A percentile compares a stretch with the other conserved stretches of the same genome.
phyloP scores from a whole-genome alignment of 768 basidiomycete species.

The Pisolithus microcarpus region DNA sequence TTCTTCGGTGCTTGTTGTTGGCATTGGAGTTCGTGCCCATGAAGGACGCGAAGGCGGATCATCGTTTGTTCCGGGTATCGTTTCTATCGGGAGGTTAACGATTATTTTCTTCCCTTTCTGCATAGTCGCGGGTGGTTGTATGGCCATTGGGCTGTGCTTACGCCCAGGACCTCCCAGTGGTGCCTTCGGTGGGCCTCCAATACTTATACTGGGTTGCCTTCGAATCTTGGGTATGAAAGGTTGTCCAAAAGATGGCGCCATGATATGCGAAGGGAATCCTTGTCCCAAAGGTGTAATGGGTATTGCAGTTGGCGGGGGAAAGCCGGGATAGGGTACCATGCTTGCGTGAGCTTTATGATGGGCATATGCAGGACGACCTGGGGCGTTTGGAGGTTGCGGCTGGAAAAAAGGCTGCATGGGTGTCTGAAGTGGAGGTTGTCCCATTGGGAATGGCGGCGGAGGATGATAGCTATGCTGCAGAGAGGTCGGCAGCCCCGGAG shows the following conservation, averaged over 20 bases:
- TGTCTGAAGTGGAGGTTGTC: conserved; percentile 48
- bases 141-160: conserved; percentile 63
- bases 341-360: conserved; percentile 54
- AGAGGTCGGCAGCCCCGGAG: conserved; percentile 57
- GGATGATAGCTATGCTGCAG: conserved; percentile 55
- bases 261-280: conserved; percentile 48
- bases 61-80: conserved; percentile 30
- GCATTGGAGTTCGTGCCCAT: conserved; percentile 60
- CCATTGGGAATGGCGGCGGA: conserved; percentile 37
- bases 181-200: conserved; percentile 87
- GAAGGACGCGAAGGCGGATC: conserved; percentile 36
- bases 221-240: conserved; percentile 57
- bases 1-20: conserved; percentile 28
- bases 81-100: conserved; percentile 73
- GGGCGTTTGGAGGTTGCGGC: conserved; percentile 41
- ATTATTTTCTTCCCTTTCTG: conserved; percentile 57
- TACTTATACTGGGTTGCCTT: conserved; percentile 58
- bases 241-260: conserved; percentile 37
- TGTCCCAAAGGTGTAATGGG: conserved; percentile 57
- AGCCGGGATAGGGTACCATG: conserved; percentile 57
- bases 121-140: conserved; percentile 24
- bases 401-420: conserved; percentile 69
- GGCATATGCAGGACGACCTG: conserved; percentile 41
- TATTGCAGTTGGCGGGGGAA: conserved; percentile 47
- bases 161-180: conserved; percentile 72